Evolutionary conservation across 192 early-diverging fungal species (phyloP), one percentile per base, ranked within the genome.

Genomic region (Linderina pennispora): DNA sequence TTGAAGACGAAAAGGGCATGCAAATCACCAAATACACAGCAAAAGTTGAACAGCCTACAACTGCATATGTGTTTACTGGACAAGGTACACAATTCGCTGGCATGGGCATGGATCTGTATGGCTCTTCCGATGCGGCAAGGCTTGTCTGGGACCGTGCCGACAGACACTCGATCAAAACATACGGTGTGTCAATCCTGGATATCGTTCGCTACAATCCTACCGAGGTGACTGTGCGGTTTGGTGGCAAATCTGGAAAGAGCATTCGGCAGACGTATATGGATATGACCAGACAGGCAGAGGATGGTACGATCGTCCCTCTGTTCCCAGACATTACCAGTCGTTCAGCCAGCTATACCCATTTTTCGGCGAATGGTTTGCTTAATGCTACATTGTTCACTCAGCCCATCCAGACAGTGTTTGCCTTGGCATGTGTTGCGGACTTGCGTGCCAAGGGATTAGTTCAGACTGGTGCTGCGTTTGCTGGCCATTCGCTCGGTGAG

Each of bases 21-120:
- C 20, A 25, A 4, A 86, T 94, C 13, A 77, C 94, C 16, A 77
- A 79, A 26, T 91, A 87, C 23, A 79, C 75, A 13, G 94, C 94
- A 23, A 83, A 97, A 58, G 86, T 97, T 28, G 86, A 90, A 40
- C 88, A 90, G 62, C 81, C 89, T n/a, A 67, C 69, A 33, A 92
- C 90, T 14, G 82, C 84, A 35, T 91, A 86, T 55, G 82, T 89
- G 11, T 97, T 97, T 60, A 91, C 90, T 43, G 94, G 94, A 25
- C 94, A 97, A 56, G 94, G 94, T 54, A 88, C 94, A 41, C 94
- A 97, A 50, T 81, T 87, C 55, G 77, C 73, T 24, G 89, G 89
- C 28, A 97, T 97, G 94, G 94, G 94, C 51, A 97, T 97, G 94
- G 82, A 80, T 24, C 78, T 97, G 21, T 97, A 97, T 50, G 76